Base-by-base conservation (phyloP, 345 rosid species). In the Camelina sativa region DNA sequence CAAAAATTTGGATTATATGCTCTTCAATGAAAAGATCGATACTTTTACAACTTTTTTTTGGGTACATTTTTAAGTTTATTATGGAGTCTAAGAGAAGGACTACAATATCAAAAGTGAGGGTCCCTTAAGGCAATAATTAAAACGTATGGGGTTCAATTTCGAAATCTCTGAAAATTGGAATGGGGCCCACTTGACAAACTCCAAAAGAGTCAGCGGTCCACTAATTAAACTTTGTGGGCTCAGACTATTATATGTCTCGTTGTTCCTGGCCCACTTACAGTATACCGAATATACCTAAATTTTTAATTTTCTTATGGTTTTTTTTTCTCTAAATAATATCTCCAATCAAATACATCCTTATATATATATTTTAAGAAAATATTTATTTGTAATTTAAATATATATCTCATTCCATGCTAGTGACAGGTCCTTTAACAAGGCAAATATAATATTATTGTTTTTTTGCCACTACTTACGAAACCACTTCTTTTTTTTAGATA, bases 161-260 rank as follows among this genome's bases (percentile, higher is more conserved):
- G 28, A 75, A 59, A 67, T 60, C 55, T 30, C 13, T 16, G 7
- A 75, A 59, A 74, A 6, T 7, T 0, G 0, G 0, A 51, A 41
- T 1, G 46, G 73, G 67, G 10, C 20, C 61, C 67, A 58, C 66
- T 7, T 40, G 6, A 4, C 28, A 59, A 75, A 75, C 58, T 47
- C 67, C 62, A 75, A 67, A 75, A 32, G 51, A 66, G 46, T 23
- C 44, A 38, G 37, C 3, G 62, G 73, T 75, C 78, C 78, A 67
- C 44, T 6, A 67, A 28, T 67, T 75, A 67, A 75, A 58, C 62
- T 50, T 75, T 67, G 78, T 75, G 67, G 78, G 78, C 78, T 66
- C 78, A 50, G 25, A 58, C 62, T 75, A 50, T 13, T 59, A 65
- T 74, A 66, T 74, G 79, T 75, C 73, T 50, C 30, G 53, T 74